Percentiles rank a stretch among this genome's conserved stretches.
Conservation (phyloP, 106 monocot genomes). For the Agapanthus africanus region DNA sequence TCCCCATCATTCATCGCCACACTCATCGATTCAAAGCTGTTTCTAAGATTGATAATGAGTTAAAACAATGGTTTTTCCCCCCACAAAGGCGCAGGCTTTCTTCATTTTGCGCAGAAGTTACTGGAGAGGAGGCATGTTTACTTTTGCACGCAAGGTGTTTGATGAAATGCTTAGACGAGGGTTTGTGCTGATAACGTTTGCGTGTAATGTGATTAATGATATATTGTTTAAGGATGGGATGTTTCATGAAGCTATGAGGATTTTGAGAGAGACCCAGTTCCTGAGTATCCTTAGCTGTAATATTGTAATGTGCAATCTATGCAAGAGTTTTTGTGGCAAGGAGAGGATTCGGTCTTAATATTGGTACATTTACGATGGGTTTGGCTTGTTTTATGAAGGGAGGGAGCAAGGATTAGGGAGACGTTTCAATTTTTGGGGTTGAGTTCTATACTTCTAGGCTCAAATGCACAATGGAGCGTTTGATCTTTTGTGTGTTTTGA, state of each 20-base stretch:
- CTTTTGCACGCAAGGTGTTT: too few species aligned
- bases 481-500: constrained; percentile 38
- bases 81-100: constrained; percentile 16
- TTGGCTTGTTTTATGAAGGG: constrained; percentile 37
- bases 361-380: constrained; percentile 18
- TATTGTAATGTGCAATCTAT: constrained; percentile 36
- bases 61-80: constrained; percentile 36
- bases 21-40: constrained; percentile 27
- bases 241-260: constrained; percentile 22
- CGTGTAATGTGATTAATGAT: constrained; percentile 50
- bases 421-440: constrained; percentile 37
- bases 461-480: constrained; percentile 16
- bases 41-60: constrained; percentile 16
- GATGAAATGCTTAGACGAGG: too few species aligned
- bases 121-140: too few species aligned
- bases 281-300: constrained; percentile 45
- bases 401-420: constrained; percentile 24
- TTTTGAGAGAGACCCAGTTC: constrained; percentile 11
- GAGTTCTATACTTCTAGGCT: constrained; percentile 30
- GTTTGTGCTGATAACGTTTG: constrained; percentile 41
- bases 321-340: constrained; percentile 29
- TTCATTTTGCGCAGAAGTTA: too few species aligned
- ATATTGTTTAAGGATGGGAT: constrained; percentile 34
- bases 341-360: constrained; percentile 24
- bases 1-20: constrained; percentile 34